Evolutionary conservation across 768 basidiomycete species (phyloP).

Genomic region (Suillus subluteus): DNA sequence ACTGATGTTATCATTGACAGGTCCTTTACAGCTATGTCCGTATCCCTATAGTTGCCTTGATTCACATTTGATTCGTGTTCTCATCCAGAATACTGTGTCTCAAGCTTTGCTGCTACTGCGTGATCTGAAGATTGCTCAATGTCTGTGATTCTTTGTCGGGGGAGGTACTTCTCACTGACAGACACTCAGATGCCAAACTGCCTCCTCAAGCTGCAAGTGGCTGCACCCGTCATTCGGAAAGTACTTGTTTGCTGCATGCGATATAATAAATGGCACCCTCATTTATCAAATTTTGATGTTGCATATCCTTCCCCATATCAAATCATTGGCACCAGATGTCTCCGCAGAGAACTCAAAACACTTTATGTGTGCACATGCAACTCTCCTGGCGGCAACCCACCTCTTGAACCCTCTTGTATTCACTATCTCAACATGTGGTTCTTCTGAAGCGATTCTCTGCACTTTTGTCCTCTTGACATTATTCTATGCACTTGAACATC

Average conservation of each 20-base stretch:
- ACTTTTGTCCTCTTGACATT: slow-evolving; percentile 76
- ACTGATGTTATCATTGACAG: slow-evolving; percentile 51
- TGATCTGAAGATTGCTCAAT: slow-evolving; percentile 53
- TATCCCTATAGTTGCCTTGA: not conserved
- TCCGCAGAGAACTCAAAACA: slow-evolving; percentile 12
- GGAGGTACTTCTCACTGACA: slow-evolving; percentile 39
- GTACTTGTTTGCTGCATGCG: slow-evolving; percentile 82
- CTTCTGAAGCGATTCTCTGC: slow-evolving; percentile 88
- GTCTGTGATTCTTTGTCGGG: slow-evolving; percentile 7
- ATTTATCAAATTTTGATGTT: slow-evolving; percentile 65
- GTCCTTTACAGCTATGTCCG: slow-evolving; percentile 36
- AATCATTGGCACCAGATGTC: slow-evolving; percentile 6
- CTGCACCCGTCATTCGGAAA: slow-evolving; percentile 90
- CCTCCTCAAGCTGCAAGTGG: slow-evolving; percentile 65
- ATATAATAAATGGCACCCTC: slow-evolving; percentile 77
- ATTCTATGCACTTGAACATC: slow-evolving; percentile 56
- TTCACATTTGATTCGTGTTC: not conserved
- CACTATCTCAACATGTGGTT: slow-evolving; percentile 96
- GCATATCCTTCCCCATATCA: slow-evolving; percentile 39
- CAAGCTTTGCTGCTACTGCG: slow-evolving; percentile 58
- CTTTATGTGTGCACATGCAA: slow-evolving; percentile 39
- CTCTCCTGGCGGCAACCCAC: slow-evolving; percentile 67
- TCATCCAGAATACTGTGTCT: slow-evolving; percentile 10
- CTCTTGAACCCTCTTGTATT: slow-evolving; percentile 94
- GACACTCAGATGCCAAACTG: slow-evolving; percentile 49